Conservation (phyloP, 2,329 filamentous ascomycete genomes). For the Volutella citrinella region DNA sequence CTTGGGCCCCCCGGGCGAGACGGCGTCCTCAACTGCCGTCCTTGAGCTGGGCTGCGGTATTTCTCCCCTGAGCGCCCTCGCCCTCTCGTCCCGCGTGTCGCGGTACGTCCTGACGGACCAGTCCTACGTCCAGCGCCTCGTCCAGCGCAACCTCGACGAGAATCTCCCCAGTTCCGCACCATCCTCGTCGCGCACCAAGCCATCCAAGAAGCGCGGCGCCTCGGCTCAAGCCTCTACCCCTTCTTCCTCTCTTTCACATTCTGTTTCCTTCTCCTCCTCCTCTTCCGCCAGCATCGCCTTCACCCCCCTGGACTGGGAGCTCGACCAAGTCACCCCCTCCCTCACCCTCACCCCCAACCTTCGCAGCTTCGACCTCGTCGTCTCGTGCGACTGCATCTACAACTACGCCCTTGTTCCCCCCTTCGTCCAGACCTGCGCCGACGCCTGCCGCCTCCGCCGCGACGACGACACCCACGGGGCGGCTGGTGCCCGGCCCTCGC, state of each 20-base stretch:
- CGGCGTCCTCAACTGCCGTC: constrained; percentile 54
- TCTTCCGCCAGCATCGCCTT: constrained; percentile 47
- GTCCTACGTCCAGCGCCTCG: constrained; percentile 72
- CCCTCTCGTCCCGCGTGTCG: constrained; percentile 58
- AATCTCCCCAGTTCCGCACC: constrained; percentile 41
- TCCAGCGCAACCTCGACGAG: constrained; percentile 72
- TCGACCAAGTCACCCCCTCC: constrained; percentile 47
- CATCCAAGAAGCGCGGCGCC: constrained; percentile 14
- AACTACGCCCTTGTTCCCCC: constrained; percentile 83
- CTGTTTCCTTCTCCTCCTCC: constrained; percentile 11
- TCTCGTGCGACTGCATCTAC: constrained; percentile 94
- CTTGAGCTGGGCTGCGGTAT: constrained; percentile 90
- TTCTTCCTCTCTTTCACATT: too few relatives aligned
- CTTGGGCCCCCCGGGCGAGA: constrained; percentile 42
- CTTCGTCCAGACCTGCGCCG: constrained; percentile 76
- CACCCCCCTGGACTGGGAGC: constrained; percentile 79
- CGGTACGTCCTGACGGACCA: constrained; percentile 85
- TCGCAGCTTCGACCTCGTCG: constrained; percentile 64
- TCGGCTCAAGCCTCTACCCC: not conserved
- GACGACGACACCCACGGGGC: constrained; percentile 10
- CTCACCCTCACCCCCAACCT: constrained; percentile 34
- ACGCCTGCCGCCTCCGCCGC: constrained; percentile 63
- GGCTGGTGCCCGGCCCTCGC: constrained; percentile 43
- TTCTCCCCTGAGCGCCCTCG: constrained; percentile 72
- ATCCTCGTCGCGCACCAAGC: constrained; percentile 5